Conservation (phyloP, 2,329 filamentous ascomycete species). For the Fusarium lyarnte region DNA sequence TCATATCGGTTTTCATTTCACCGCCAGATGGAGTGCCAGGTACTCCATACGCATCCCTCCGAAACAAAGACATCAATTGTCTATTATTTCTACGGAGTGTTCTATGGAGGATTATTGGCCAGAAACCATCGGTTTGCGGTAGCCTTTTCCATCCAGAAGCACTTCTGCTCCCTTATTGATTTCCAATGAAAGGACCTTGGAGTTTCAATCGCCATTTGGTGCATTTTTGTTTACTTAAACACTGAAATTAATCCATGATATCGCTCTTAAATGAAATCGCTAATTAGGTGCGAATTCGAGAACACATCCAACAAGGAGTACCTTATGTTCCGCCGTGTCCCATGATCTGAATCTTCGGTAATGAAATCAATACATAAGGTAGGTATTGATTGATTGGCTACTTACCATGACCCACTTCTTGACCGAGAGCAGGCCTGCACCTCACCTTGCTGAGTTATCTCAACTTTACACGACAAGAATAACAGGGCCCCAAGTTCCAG, state of each 20-base stretch:
- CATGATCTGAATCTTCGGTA: neutral
- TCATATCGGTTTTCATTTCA: constrained; percentile 4
- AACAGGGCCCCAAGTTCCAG: neutral
- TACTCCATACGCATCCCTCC: neutral
- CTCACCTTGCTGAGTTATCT: neutral
- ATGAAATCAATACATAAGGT: too few relatives aligned
- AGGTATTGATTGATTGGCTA: constrained; percentile 29
- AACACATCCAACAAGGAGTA: neutral
- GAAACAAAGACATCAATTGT: neutral
- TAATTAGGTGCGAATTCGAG: neutral
- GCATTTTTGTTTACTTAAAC: neutral
- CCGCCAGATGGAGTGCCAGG: constrained; percentile 22
- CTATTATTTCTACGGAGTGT: neutral
- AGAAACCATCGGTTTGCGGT: neutral
- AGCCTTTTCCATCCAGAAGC: neutral
- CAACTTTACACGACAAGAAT: neutral
- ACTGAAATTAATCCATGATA: too few relatives aligned
- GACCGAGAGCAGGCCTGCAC: neutral
- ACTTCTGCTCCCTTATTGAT: neutral
- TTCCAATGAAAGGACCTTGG: neutral
- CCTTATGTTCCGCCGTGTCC: neutral
- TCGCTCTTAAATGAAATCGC: neutral
- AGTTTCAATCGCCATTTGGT: neutral
- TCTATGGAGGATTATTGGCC: neutral
- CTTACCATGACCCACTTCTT: constrained; percentile 13